Percentiles rank a stretch among this genome's conserved stretches.
phyloP scores from a whole-genome alignment of 2,329 filamentous ascomycete genomes.

The Aspergillus sp. region DNA sequence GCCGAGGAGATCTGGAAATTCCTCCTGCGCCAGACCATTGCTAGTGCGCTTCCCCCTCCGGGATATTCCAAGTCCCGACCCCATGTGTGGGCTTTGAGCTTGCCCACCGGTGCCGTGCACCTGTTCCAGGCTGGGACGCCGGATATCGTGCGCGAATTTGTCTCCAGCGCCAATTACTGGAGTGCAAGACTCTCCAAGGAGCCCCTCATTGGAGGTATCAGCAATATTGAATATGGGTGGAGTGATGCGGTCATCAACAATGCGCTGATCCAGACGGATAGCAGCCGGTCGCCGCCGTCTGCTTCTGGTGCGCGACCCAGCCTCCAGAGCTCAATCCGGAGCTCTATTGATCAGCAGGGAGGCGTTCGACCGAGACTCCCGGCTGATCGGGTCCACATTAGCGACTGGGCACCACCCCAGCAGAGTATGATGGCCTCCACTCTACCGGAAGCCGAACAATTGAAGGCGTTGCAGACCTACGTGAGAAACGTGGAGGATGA shows the following conservation, averaged over 20 bases:
- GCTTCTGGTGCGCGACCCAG: conserved; percentile 49
- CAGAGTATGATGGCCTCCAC: conserved; percentile 87
- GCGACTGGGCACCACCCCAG: conserved; percentile 84
- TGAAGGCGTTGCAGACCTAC: conserved; percentile 71
- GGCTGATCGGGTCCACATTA: conserved; percentile 79
- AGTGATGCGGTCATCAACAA: conserved; percentile 78
- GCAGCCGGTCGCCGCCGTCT: conserved; percentile 29
- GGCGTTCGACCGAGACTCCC: conserved; percentile 68
- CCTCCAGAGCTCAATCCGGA: conserved; percentile 62
- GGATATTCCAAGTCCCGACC: conserved; percentile 89
- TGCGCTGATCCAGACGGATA: conserved; percentile 62
- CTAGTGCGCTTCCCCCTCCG: conserved; percentile 82
- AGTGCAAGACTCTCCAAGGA: conserved; percentile 91
- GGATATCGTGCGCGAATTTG: conserved; percentile 93
- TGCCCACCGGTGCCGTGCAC: conserved; percentile 91
- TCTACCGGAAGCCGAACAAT: conserved; percentile 75
- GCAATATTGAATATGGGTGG: conserved; percentile 98
- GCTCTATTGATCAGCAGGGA: conserved; percentile 65
- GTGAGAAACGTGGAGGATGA: conserved; percentile 85
- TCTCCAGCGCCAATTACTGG: conserved; percentile 96
- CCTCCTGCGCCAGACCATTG: conserved; percentile 84
- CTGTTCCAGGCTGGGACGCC: conserved; percentile 97
- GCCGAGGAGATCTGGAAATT: conserved; percentile 87
- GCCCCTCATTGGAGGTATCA: conserved; percentile 86
- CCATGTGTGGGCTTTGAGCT: conserved; percentile 88